Conservation (phyloP, 2,329 filamentous ascomycete species). For the Aureobasidium lini region DNA sequence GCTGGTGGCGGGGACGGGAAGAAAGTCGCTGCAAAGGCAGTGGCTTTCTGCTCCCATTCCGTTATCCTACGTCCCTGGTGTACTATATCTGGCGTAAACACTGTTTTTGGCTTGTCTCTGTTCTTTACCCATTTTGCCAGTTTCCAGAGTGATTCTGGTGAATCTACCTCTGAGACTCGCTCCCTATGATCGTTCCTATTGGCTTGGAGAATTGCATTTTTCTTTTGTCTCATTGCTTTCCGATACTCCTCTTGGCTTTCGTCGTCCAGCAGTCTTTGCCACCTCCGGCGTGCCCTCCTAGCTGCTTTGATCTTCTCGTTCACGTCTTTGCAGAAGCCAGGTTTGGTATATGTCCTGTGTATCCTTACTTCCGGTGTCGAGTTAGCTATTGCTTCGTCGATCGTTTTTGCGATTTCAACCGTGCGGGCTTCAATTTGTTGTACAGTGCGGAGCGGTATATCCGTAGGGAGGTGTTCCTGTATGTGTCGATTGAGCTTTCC, state of each 20-base stretch:
- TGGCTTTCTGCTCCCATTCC: slow-evolving; percentile 12
- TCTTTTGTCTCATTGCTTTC: neutral
- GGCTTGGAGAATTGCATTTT: neutral
- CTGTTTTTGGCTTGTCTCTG: neutral
- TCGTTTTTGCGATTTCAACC: neutral
- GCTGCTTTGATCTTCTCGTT: neutral
- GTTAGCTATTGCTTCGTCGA: neutral
- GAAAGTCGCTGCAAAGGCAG: slow-evolving; percentile 9
- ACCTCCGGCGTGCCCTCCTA: too few relatives aligned
- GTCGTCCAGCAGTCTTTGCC: too few relatives aligned
- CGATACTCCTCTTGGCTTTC: neutral
- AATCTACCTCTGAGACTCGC: neutral
- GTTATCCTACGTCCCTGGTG: neutral
- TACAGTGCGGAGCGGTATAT: too few relatives aligned
- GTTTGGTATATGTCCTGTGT: neutral
- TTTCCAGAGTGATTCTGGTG: neutral
- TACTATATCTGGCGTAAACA: neutral
- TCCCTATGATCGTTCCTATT: neutral
- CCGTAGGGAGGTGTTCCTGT: too few relatives aligned
- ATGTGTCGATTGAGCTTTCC: too few relatives aligned
- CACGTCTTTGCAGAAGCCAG: neutral
- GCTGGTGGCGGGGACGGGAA: slow-evolving; percentile 13
- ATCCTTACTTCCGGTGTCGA: neutral
- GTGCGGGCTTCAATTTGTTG: too few relatives aligned
- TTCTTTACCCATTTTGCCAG: neutral